Percentiles rank a stretch among this genome's conserved stretches.
These are phyloP conservation scores for Rutidosis leptorrhynchoides DNA, from an alignment of 129 eudicot species.

Conservation along the genomic window DNA sequence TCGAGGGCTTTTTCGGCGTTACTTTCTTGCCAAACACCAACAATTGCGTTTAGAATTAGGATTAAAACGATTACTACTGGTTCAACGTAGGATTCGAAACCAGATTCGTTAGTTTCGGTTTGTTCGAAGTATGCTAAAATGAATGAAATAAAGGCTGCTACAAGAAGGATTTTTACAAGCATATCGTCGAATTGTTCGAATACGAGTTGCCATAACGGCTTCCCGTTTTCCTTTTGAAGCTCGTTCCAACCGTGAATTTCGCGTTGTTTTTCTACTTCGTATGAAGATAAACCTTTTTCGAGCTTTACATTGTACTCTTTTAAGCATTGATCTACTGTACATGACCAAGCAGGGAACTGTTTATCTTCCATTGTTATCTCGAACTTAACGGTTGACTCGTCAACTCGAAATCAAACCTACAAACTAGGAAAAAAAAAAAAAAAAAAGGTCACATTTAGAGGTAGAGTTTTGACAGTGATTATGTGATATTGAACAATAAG, in stretches of 20 bases:
- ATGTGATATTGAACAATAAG: neutral
- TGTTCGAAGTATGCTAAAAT: constrained; percentile 57
- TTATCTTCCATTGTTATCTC: constrained; percentile 47
- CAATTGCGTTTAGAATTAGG: constrained; percentile 70
- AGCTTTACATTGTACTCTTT: constrained; percentile 70
- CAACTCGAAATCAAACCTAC: constrained; percentile 12
- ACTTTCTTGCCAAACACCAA: constrained; percentile 93
- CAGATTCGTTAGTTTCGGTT: constrained; percentile 51
- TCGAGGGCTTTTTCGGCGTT: constrained; percentile 80
- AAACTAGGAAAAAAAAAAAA: no score
- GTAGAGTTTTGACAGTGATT: neutral
- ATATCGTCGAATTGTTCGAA: constrained; percentile 75
- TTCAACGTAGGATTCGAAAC: constrained; percentile 71
- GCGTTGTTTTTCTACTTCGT: constrained; percentile 65
- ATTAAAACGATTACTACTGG: constrained; percentile 75
- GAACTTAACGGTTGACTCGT: constrained; percentile 16
- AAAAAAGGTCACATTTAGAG: no score
- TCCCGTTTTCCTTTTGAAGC: constrained; percentile 65
- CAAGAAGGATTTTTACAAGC: constrained; percentile 73
- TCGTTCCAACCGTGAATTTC: constrained; percentile 69
- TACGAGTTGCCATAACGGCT: constrained; percentile 62
- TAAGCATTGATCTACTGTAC: constrained; percentile 74
- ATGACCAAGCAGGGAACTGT: constrained; percentile 69
- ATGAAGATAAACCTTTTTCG: constrained; percentile 63
- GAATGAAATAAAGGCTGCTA: constrained; percentile 79